Percentiles rank a stretch among this genome's conserved stretches.
Conservation (phyloP, 2,329 filamentous ascomycete species). For the Kalaharituber pfeilii region DNA sequence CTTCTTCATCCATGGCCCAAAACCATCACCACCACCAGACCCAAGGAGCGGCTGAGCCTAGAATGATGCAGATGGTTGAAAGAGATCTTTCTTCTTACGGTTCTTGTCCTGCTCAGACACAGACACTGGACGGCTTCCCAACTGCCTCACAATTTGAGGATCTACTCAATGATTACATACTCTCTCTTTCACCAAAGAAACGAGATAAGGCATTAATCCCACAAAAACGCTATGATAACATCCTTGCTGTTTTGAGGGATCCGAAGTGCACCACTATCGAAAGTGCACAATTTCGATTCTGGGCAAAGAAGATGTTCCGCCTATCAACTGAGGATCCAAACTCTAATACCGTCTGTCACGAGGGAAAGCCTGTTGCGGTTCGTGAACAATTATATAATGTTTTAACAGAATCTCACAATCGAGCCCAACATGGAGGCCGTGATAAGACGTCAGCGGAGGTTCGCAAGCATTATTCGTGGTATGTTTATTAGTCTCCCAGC, state of each 20-base stretch:
- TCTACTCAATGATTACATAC: slow-evolving; percentile 30
- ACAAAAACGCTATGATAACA: slow-evolving; percentile 32
- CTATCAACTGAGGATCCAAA: slow-evolving; percentile 29
- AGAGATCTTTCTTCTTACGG: background rate
- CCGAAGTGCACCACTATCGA: slow-evolving; percentile 35
- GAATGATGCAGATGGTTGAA: background rate
- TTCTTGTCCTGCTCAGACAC: background rate
- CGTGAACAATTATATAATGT: slow-evolving; percentile 36
- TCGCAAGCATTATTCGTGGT: slow-evolving; percentile 35
- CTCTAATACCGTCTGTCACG: slow-evolving; percentile 33
- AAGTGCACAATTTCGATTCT: slow-evolving; percentile 37
- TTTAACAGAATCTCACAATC: slow-evolving; percentile 33
- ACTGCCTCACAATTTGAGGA: slow-evolving; percentile 15
- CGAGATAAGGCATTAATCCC: slow-evolving; percentile 37
- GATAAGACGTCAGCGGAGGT: slow-evolving; percentile 38
- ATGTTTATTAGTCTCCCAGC: slow-evolving; percentile 15
- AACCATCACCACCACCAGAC: background rate
- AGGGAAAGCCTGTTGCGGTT: slow-evolving; percentile 37
- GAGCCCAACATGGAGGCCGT: slow-evolving; percentile 36
- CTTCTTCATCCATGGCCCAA: background rate
- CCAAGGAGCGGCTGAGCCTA: background rate
- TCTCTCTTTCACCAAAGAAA: slow-evolving; percentile 34
- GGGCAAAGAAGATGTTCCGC: slow-evolving; percentile 38
- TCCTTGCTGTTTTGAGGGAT: slow-evolving; percentile 32
- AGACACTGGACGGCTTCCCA: slow-evolving; percentile 8